Base-by-base conservation (phyloP, 257 asterid genomes). In the Oldenlandia corymbosa region DNA sequence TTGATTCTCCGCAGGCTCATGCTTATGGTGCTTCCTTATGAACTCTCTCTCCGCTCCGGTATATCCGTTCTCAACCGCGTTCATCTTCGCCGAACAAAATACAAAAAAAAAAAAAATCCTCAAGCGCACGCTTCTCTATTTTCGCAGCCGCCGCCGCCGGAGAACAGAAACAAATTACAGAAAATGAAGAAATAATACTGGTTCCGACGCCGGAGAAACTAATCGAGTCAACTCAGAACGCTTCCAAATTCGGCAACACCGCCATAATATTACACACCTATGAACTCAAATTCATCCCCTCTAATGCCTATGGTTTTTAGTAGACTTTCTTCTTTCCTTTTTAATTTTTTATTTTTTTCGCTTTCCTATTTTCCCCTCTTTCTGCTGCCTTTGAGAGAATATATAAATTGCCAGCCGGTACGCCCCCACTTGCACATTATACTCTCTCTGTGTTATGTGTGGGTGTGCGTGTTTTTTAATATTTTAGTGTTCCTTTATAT, bases 1-100 rank as follows among this genome's bases (percentile, higher is more conserved):
- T 78, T 83, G 95, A 74, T 81, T 77, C 63, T 77, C 88, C 68
- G 73, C 69, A 57, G 70, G 78, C 73, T 79, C 70, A 57, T 79
- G 90, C 43, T 30, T 68, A 71, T 87, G 92, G 70, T 87, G 88
- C 82, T 73, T 87, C 81, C 68, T 68, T 31, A 74, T 62, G 68
- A 63, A 82, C 36, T 82, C 92, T 53, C 49, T 73, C 80, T 80
- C 84, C 37, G 76, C 43, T 57, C 75, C 83, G 75, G 75, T 76
- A 54, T 71, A 71, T 69, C 89, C 85, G 53, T 73, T 78, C 64
- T 57, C 73, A 14, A n/a, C 56, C 62, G 46, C 78, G 68, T 61
- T 78, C 87, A 76, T 73, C 79, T 39, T 68, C 64, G 20, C 49
- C 57, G 9, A 34, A 51, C n/a, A n/a, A n/a, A n/a, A n/a, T n/a